These are phyloP conservation scores for Groenewaldozyma sp. DNA, from an alignment of 1,139 yeast species.

Conservation along the genomic window DNA sequence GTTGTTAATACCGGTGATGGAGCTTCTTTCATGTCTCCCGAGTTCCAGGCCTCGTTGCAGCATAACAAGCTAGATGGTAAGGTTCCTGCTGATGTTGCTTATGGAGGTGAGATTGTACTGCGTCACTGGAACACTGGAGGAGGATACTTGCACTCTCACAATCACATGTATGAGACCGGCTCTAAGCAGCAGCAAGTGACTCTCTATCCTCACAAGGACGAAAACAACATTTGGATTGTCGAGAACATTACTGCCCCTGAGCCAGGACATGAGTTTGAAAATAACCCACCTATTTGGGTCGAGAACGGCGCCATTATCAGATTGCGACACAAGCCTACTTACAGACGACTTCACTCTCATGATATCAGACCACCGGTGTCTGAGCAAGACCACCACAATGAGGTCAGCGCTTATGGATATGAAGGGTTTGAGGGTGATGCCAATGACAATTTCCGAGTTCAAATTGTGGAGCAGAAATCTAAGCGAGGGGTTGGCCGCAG, in stretches of 20 bases:
- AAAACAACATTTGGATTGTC: slow-evolving; percentile 70
- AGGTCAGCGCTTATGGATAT: slow-evolving; percentile 84
- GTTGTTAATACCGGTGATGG: slow-evolving; percentile 78
- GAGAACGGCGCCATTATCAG: slow-evolving; percentile 74
- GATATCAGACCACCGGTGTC: slow-evolving; percentile 92
- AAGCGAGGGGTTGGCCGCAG: slow-evolving; percentile 50
- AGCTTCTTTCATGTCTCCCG: slow-evolving; percentile 79
- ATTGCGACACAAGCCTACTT: slow-evolving; percentile 57
- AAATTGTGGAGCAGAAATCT: slow-evolving; percentile 59
- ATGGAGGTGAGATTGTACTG: slow-evolving; percentile 68
- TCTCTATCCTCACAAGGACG: slow-evolving; percentile 84
- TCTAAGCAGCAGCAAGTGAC: slow-evolving; percentile 91
- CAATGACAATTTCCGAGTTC: slow-evolving; percentile 90
- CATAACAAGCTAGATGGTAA: slow-evolving; percentile 63
- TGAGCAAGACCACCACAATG: slow-evolving; percentile 93
- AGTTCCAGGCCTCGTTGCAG: slow-evolving; percentile 68
- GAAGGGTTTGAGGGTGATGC: slow-evolving; percentile 91
- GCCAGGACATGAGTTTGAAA: slow-evolving; percentile 22
- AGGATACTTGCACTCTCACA: slow-evolving; percentile 92
- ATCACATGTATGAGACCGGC: slow-evolving; percentile 77
- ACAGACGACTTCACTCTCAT: slow-evolving; percentile 87
- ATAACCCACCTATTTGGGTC: slow-evolving; percentile 38
- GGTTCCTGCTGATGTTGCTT: slow-evolving; percentile 76
- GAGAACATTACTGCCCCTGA: slow-evolving; percentile 19
- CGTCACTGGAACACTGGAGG: slow-evolving; percentile 84